Evolutionary conservation across 2,329 filamentous ascomycete species (phyloP).

Genomic region (Claviceps sp.): DNA sequence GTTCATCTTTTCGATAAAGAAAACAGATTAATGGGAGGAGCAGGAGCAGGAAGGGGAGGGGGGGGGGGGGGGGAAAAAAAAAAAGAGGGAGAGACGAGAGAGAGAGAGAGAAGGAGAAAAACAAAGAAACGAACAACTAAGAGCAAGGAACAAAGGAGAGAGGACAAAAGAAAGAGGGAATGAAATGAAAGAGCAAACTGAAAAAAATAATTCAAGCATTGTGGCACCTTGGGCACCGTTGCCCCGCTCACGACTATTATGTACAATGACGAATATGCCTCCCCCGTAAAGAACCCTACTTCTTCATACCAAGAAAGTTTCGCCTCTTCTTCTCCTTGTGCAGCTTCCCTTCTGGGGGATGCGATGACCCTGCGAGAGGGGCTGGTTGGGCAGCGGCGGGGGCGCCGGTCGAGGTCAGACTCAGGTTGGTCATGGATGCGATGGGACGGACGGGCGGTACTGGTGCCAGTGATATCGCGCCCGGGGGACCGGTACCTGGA

Average conservation of each 20-base stretch:
- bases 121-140: background rate
- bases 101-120: background rate
- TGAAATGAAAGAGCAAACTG: background rate
- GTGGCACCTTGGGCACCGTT: background rate
- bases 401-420: slow-evolving; percentile 19
- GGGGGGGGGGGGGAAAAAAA: background rate
- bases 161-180: background rate
- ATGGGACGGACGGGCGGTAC: slow-evolving; percentile 29
- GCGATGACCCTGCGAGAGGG: slow-evolving; percentile 4
- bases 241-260: background rate
- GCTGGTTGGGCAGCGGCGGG: slow-evolving; percentile 4
- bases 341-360: slow-evolving; percentile 24
- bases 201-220: background rate
- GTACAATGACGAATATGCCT: background rate
- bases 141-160: background rate
- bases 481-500: slow-evolving; percentile 8
- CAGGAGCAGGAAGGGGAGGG: too few relatives aligned
- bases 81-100: background rate
- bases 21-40: too few relatives aligned
- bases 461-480: background rate
- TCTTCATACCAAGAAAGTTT: slow-evolving; percentile 46
- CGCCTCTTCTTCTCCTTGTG: slow-evolving; percentile 50
- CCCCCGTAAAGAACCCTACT: slow-evolving; percentile 26
- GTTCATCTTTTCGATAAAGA: too few relatives aligned
- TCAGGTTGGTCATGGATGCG: slow-evolving; percentile 42